These are phyloP conservation scores for Tetratostichococcus sp. DNA, from an alignment of 139 green algal species.

Conservation along the genomic window DNA sequence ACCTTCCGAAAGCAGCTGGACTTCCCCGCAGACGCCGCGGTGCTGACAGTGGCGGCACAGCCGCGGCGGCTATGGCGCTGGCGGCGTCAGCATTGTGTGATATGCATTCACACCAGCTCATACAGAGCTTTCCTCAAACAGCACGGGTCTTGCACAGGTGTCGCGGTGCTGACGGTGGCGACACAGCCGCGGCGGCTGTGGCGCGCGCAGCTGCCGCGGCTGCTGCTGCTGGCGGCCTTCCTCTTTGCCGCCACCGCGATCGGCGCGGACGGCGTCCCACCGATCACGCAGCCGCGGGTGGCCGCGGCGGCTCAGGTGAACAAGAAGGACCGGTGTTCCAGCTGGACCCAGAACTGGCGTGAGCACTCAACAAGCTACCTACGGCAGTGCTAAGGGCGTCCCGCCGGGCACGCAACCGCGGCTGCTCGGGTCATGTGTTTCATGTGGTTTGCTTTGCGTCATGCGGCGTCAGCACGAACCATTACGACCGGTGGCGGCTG, in stretches of 20 bases:
- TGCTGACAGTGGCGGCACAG: constrained; percentile 37
- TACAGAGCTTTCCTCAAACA: too few relatives aligned
- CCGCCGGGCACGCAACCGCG: too few relatives aligned
- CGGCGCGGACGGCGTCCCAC: constrained; percentile 57
- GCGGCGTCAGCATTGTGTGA: constrained; percentile 54
- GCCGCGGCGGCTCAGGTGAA: constrained; percentile 10
- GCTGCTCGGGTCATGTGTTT: too few relatives aligned
- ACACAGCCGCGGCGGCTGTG: constrained; percentile 53
- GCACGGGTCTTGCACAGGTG: too few relatives aligned
- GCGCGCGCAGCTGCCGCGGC: constrained; percentile 55
- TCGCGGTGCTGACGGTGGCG: constrained; percentile 34
- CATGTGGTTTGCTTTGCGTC: too few relatives aligned
- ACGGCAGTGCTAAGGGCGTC: too few relatives aligned
- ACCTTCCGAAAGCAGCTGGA: too few relatives aligned
- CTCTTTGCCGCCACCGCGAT: constrained; percentile 58
- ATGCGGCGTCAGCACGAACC: too few relatives aligned
- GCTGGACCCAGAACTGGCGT: not conserved
- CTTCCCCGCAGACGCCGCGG: constrained; percentile 18
- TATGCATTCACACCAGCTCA: too few relatives aligned
- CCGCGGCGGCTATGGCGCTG: constrained; percentile 46
- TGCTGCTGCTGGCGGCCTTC: constrained; percentile 48
- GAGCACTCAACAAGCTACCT: too few relatives aligned
- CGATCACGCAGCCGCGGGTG: constrained; percentile 39
- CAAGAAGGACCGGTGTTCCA: too few relatives aligned
- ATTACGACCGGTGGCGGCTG: too few relatives aligned